Evolutionary conservation across 306 rosid genomes (phyloP).

Genomic region (Trichosanthes cucumerina): DNA sequence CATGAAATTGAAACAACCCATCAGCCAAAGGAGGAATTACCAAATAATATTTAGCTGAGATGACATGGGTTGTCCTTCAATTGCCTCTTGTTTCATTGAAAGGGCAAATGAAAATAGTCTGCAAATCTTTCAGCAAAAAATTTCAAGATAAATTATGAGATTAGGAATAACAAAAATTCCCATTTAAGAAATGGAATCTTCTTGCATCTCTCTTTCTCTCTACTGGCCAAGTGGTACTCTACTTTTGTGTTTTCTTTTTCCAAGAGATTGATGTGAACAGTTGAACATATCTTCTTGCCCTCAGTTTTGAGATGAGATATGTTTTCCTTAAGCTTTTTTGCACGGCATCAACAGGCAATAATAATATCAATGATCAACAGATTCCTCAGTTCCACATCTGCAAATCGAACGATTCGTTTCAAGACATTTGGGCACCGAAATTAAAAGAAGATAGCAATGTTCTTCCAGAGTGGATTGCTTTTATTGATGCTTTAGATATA

Average conservation of each 20-base stretch:
- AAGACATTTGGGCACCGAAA: neutral
- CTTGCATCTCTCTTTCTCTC: neutral
- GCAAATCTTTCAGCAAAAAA: neutral
- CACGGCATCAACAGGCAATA: neutral
- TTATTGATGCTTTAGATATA: neutral
- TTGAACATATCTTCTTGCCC: neutral
- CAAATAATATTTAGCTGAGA: neutral
- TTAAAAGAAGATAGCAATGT: neutral
- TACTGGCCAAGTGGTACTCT: neutral
- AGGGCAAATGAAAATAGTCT: conserved; percentile 7
- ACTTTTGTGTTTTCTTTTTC: neutral
- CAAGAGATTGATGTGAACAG: conserved; percentile 2
- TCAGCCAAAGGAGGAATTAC: neutral
- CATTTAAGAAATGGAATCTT: conserved; percentile 1
- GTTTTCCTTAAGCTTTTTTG: neutral
- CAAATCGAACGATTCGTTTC: neutral
- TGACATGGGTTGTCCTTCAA: neutral
- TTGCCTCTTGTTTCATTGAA: conserved; percentile 10
- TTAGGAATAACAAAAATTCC: conserved; percentile 8
- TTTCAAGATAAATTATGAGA: neutral
- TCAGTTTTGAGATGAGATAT: neutral
- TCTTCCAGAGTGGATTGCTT: neutral
- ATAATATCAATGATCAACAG: neutral
- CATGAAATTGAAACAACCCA: neutral
- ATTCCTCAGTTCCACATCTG: neutral